These are phyloP conservation scores for Colletotrichum sp. DNA, from an alignment of 2,329 filamentous ascomycete genomes.

Conservation along the genomic window DNA sequence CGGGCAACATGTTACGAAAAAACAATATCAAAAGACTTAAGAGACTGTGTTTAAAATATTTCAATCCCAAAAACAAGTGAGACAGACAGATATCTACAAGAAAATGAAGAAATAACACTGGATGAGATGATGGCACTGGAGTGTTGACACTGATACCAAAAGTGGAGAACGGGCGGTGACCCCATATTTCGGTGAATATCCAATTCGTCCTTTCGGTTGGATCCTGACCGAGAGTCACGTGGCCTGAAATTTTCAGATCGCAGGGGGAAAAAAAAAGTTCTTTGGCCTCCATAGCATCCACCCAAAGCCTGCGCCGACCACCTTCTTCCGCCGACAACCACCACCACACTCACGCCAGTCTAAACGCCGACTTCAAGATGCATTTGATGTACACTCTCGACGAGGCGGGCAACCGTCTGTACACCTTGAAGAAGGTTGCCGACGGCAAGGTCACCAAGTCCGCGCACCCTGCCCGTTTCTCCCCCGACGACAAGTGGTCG, in stretches of 20 bases:
- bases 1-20: not conserved
- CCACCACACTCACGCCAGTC: not conserved
- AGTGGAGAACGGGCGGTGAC: not conserved
- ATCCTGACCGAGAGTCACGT: not conserved
- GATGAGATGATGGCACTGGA: not conserved
- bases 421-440: slow-evolving; percentile 94
- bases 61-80: not conserved
- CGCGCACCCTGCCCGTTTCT: slow-evolving; percentile 95
- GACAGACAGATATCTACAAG: not conserved
- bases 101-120: not conserved
- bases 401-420: slow-evolving; percentile 82
- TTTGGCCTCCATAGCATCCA: not conserved
- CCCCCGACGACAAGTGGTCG: slow-evolving; percentile 98
- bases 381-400: slow-evolving; percentile 76
- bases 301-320: not conserved
- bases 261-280: slow-evolving; percentile 6
- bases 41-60: not conserved
- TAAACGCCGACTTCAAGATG: not conserved
- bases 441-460: slow-evolving; percentile 90
- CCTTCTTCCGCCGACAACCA: not conserved
- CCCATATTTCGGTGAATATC: not conserved
- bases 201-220: not conserved
- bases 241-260: not conserved
- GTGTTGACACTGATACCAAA: not conserved
- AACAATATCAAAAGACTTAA: not conserved